These are phyloP conservation scores for Lactarius deliciosus DNA, from an alignment of 768 basidiomycete species.

Conservation along the genomic window DNA sequence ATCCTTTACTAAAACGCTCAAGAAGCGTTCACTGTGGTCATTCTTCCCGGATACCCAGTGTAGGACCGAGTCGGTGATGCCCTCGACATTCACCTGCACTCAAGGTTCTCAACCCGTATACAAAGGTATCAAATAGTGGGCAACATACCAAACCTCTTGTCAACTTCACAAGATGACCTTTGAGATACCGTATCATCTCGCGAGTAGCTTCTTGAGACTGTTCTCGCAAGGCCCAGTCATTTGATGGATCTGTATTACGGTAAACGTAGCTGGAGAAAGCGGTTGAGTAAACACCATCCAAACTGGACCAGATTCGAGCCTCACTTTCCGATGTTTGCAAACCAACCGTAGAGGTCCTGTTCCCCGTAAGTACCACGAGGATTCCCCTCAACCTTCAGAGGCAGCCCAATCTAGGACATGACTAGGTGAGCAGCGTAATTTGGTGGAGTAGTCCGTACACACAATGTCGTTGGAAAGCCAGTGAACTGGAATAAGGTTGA, in stretches of 20 bases:
- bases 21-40: conserved; percentile 23
- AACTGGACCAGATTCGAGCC: background rate
- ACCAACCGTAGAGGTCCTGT: conserved; percentile 13
- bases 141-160: conserved; percentile 19
- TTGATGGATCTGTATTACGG: conserved; percentile 35
- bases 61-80: conserved; percentile 30
- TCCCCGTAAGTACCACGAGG: conserved; percentile 16
- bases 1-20: conserved; percentile 30
- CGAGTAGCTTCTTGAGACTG: conserved; percentile 34
- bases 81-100: conserved; percentile 9
- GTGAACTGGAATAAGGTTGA: conserved; percentile 58
- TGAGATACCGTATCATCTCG: conserved; percentile 33
- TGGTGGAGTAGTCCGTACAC: conserved; percentile 30
- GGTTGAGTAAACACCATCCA: background rate
- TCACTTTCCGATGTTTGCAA: conserved; percentile 24
- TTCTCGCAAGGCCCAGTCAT: conserved; percentile 38
- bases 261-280: conserved; percentile 40
- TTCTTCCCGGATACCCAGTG: conserved; percentile 31
- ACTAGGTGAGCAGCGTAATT: background rate
- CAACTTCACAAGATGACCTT: conserved; percentile 19
- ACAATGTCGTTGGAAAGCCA: conserved; percentile 64
- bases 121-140: background rate
- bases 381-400: conserved; percentile 22
- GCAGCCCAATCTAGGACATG: conserved; percentile 22
- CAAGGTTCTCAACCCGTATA: background rate